Evolutionary conservation across 345 rosid species (phyloP).

Genomic region (Cardamine chenopodiifolia): DNA sequence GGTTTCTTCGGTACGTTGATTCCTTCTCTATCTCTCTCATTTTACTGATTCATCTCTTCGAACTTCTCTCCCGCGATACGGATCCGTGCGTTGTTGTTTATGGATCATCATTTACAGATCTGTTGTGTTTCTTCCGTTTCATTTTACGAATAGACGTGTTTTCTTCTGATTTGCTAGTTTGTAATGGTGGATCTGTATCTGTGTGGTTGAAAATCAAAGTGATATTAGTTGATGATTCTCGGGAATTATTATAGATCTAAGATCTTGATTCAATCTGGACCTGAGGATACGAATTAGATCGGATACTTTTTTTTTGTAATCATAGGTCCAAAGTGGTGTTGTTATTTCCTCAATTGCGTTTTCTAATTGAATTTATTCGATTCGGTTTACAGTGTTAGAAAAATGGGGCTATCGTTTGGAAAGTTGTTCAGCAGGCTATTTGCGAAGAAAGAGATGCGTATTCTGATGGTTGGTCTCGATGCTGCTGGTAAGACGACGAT

Average conservation of each 20-base stretch:
- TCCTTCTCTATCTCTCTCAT: conserved; percentile 8
- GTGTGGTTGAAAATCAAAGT: not conserved
- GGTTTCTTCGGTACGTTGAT: conserved; percentile 25
- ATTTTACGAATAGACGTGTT: not conserved
- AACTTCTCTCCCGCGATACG: not conserved
- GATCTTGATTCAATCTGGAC: conserved; percentile 4
- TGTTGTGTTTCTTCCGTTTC: not conserved
- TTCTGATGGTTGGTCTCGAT: conserved; percentile 82
- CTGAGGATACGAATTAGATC: conserved; percentile 2
- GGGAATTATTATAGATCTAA: not conserved
- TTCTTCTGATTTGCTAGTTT: conserved; percentile 20
- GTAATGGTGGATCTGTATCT: conserved; percentile 32
- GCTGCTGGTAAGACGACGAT: conserved; percentile 88
- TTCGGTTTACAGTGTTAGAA: not conserved
- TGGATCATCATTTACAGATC: conserved; percentile 30
- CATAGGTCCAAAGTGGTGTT: not conserved
- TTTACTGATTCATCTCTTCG: not conserved
- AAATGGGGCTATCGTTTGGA: conserved; percentile 66
- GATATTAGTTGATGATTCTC: not conserved
- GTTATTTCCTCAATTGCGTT: not conserved
- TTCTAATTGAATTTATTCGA: not conserved
- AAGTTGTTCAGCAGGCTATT: conserved; percentile 74
- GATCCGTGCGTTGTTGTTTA: conserved; percentile 6
- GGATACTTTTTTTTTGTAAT: not conserved
- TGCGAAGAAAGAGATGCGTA: conserved; percentile 79